Conservation (phyloP, 371 early-diverging fungal genomes). For the Mortierella sp. region DNA sequence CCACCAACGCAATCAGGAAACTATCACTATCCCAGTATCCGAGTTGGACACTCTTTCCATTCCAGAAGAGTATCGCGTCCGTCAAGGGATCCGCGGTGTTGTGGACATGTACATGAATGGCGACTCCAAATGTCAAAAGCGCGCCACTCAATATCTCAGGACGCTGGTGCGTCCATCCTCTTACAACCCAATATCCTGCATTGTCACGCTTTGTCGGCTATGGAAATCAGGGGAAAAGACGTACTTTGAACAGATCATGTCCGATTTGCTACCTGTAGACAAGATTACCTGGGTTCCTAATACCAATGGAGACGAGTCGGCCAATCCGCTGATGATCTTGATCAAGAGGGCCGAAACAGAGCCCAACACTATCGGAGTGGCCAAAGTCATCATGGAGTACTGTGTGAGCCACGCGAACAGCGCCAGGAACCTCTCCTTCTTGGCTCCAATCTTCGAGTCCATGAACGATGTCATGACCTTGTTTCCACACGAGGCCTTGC, state of each 20-base stretch:
- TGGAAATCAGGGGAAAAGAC: conserved; percentile 2
- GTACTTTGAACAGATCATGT: conserved; percentile 2
- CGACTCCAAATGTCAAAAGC: not conserved
- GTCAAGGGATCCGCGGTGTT: conserved; percentile 7
- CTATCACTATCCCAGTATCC: not conserved
- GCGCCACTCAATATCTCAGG: conserved; percentile 5
- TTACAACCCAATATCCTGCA: conserved; percentile 4
- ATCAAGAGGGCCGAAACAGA: conserved; percentile 2
- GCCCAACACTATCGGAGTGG: conserved; percentile 8
- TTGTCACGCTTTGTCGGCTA: conserved; percentile 1
- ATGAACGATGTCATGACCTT: conserved; percentile 8
- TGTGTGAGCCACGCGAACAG: conserved; percentile 19
- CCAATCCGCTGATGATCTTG: conserved; percentile 9
- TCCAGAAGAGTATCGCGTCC: not conserved
- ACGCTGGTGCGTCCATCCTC: conserved; percentile 9
- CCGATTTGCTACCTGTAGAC: not conserved
- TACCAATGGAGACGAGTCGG: not conserved
- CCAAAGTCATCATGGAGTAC: conserved; percentile 22
- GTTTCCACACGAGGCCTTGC: conserved; percentile 13
- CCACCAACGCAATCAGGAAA: not conserved
- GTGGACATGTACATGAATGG: conserved; percentile 15
- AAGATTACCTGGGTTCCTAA: conserved; percentile 7
- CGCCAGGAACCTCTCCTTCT: conserved; percentile 13
- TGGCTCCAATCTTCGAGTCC: conserved; percentile 14
- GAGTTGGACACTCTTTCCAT: not conserved